Percentiles rank a stretch among this genome's conserved stretches.
These are phyloP conservation scores for Exophiala oligosperma DNA, from an alignment of 2,329 filamentous ascomycete genomes.

Conservation along the genomic window DNA sequence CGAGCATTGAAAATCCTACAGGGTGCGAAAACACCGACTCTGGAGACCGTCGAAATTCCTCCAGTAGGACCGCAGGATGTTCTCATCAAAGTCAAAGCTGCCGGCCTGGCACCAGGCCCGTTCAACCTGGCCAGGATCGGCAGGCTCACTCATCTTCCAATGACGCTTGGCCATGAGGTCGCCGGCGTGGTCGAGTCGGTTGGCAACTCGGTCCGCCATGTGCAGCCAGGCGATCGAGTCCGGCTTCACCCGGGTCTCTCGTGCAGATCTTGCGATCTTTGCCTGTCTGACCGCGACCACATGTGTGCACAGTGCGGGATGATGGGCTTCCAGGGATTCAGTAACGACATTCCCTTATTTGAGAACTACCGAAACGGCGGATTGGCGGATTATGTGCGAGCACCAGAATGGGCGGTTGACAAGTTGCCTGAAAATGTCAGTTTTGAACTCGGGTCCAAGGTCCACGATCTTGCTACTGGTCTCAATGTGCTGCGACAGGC, in stretches of 20 bases:
- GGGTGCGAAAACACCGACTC: neutral
- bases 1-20: neutral
- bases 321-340: neutral
- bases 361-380: neutral
- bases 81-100: neutral
- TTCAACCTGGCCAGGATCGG: neutral
- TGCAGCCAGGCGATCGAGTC: neutral
- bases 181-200: neutral
- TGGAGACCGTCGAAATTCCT: neutral
- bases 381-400: neutral
- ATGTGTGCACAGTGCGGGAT: neutral
- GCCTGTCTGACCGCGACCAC: neutral
- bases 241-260: neutral
- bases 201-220: neutral
- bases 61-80: neutral
- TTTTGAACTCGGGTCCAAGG: neutral
- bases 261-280: neutral
- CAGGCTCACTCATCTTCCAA: neutral
- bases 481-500: neutral
- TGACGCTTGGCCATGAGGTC: neutral
- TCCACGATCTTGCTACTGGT: neutral
- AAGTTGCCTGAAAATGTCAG: neutral
- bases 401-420: neutral
- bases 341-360: neutral
- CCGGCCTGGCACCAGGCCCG: neutral